Conservation (phyloP, 2,329 filamentous ascomycete species). For the Sporothrix schenckii region DNA sequence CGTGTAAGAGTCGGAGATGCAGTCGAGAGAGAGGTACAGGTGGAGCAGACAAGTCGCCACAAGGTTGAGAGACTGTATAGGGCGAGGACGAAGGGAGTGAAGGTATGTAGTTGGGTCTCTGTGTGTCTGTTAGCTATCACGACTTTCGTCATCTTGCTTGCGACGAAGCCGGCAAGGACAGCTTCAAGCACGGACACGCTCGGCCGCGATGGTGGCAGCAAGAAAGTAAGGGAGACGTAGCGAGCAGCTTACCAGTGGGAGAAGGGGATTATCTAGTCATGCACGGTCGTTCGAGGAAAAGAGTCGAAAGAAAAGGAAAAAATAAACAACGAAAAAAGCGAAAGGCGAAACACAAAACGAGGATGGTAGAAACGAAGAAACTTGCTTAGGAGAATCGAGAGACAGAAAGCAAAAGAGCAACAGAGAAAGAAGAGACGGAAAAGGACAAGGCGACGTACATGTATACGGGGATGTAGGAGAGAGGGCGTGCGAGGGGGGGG, state of each 20-base stretch:
- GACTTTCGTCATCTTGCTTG: conserved; percentile 7
- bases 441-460: conserved; percentile 4
- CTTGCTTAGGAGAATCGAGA: neutral
- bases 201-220: neutral
- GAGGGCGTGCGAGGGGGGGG: conserved; percentile 12
- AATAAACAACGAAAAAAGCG: conserved; percentile 4
- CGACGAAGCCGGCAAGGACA: conserved; percentile 16
- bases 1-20: neutral
- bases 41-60: neutral
- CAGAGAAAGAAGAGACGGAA: neutral
- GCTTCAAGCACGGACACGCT: neutral
- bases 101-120: conserved; percentile 26
- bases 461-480: neutral
- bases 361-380: neutral
- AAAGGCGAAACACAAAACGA: neutral
- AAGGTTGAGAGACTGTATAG: neutral
- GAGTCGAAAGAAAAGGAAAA: neutral
- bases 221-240: neutral
- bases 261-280: conserved; percentile 27
- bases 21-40: neutral
- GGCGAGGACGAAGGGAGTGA: neutral
- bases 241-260: conserved; percentile 20
- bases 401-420: conserved; percentile 6
- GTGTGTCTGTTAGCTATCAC: conserved; percentile 30
- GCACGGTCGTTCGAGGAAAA: conserved; percentile 1